These are phyloP conservation scores for Goffeauzyma gilvescens DNA, from an alignment of 768 basidiomycete species.

Conservation along the genomic window DNA sequence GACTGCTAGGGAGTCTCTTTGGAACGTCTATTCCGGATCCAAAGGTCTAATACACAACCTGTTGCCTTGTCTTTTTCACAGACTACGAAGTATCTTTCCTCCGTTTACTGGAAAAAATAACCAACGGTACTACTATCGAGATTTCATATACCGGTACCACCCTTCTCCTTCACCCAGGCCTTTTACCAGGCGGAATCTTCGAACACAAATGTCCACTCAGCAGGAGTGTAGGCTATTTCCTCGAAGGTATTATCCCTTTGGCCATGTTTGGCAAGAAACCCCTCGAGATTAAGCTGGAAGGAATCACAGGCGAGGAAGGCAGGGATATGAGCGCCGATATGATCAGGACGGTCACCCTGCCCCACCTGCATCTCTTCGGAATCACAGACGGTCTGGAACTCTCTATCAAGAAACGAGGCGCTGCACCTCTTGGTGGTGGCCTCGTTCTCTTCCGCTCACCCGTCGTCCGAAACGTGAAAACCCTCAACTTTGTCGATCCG, in stretches of 20 bases:
- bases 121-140: constrained; percentile 85
- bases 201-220: constrained; percentile 76
- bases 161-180: constrained; percentile 74
- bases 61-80: constrained; percentile 21
- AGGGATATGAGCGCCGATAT: constrained; percentile 79
- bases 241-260: constrained; percentile 74
- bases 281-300: constrained; percentile 57
- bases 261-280: constrained; percentile 84
- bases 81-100: constrained; percentile 87
- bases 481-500: constrained; percentile 72
- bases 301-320: constrained; percentile 73
- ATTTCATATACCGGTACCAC: constrained; percentile 94
- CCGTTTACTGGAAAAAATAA: constrained; percentile 67
- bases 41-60: too few species aligned
- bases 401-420: constrained; percentile 77
- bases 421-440: constrained; percentile 76
- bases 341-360: constrained; percentile 71
- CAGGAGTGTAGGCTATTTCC: constrained; percentile 78
- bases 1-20: background rate
- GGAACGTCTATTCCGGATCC: background rate
- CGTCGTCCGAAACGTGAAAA: constrained; percentile 72
- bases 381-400: constrained; percentile 78
- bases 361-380: constrained; percentile 75
- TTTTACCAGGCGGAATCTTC: constrained; percentile 63
- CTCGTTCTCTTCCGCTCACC: constrained; percentile 89